These are phyloP conservation scores for Amborella trichopoda DNA, from an alignment of 164 flowering plant species.

Conservation along the genomic window DNA sequence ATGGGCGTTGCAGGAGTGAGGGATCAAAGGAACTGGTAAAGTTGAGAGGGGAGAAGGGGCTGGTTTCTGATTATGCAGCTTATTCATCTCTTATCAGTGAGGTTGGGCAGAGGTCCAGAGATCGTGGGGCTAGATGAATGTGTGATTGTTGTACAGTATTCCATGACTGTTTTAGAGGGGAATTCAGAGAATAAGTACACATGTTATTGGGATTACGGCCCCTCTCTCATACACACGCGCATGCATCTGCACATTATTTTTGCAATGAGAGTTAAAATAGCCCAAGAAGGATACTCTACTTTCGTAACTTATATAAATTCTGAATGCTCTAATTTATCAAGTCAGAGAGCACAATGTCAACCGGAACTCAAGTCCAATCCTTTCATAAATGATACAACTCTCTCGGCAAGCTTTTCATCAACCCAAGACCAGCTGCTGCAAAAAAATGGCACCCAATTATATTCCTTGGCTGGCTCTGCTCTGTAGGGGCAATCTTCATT, in stretches of 20 bases:
- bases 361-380: conserved; percentile 11
- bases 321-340: too few relatives aligned
- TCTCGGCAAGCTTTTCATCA: conserved; percentile 56
- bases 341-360: neutral
- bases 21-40: conserved; percentile 27
- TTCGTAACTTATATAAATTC: too few relatives aligned
- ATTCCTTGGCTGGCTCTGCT: neutral
- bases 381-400: conserved; percentile 39
- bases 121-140: conserved; percentile 9
- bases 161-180: too few relatives aligned
- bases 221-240: too few relatives aligned
- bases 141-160: too few relatives aligned
- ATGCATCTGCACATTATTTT: too few relatives aligned
- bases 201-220: too few relatives aligned
- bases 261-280: too few relatives aligned
- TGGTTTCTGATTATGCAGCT: conserved; percentile 52
- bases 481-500: conserved; percentile 42
- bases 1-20: conserved; percentile 57
- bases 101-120: conserved; percentile 19
- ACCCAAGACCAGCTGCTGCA: conserved; percentile 61
- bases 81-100: conserved; percentile 36
- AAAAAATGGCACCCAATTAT: conserved; percentile 16
- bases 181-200: too few relatives aligned
- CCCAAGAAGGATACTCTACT: too few relatives aligned
- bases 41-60: conserved; percentile 47